These are phyloP conservation scores for Blakeslea trispora DNA, from an alignment of 371 early-diverging fungal species.

Conservation along the genomic window DNA sequence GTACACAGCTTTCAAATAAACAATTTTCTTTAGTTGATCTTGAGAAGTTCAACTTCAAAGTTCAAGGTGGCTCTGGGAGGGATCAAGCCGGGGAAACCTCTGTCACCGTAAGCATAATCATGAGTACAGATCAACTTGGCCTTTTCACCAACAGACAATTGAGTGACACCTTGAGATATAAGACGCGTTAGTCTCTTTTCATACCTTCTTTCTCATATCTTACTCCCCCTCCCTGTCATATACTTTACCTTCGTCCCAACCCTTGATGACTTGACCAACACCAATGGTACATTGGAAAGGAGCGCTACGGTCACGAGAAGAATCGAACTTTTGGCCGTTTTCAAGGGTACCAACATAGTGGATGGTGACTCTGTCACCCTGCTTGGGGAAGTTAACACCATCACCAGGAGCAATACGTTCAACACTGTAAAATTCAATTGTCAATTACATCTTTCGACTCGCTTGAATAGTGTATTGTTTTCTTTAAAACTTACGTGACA, in stretches of 20 bases:
- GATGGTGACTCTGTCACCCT: conserved; percentile 68
- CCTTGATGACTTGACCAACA: conserved; percentile 91
- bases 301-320: conserved; percentile 75
- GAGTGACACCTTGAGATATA: conserved; percentile 75
- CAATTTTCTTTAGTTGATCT: conserved; percentile 68
- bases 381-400: conserved; percentile 84
- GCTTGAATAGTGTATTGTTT: no score
- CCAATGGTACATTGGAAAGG: conserved; percentile 87
- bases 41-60: conserved; percentile 84
- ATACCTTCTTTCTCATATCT: background rate
- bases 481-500: conserved; percentile 52
- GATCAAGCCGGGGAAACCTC: conserved; percentile 72
- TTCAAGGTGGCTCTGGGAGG: conserved; percentile 82
- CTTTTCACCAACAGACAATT: conserved; percentile 79
- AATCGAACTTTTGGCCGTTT: conserved; percentile 86
- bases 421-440: conserved; percentile 23
- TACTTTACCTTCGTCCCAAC: conserved; percentile 65
- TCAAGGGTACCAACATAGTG: conserved; percentile 74
- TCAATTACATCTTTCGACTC: background rate
- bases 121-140: conserved; percentile 70
- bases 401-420: conserved; percentile 68
- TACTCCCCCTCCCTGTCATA: background rate
- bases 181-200: background rate
- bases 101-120: conserved; percentile 76
- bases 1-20: no score